phyloP scores from a whole-genome alignment of 306 rosid genomes.

The Vachellia collinsii region DNA sequence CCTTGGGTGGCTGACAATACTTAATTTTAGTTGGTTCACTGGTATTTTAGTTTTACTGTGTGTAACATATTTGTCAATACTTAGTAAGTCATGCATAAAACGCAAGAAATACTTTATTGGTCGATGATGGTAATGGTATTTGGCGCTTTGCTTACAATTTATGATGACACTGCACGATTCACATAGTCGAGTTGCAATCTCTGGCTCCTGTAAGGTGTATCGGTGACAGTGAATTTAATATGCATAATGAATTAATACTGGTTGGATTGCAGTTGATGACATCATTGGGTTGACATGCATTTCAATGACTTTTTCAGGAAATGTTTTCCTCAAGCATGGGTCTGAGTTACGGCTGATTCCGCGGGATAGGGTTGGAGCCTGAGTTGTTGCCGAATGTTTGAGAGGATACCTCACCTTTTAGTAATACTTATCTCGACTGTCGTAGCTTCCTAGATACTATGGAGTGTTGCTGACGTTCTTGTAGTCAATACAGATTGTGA shows the following conservation, averaged over 20 bases:
- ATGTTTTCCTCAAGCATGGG: slow-evolving; percentile 52
- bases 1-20: not conserved
- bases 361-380: slow-evolving; percentile 46
- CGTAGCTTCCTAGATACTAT: slow-evolving; percentile 16
- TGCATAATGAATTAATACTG: not conserved
- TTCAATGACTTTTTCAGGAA: slow-evolving; percentile 32
- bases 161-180: not conserved
- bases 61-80: not conserved
- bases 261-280: not conserved
- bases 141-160: slow-evolving; percentile 7
- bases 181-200: slow-evolving; percentile 1
- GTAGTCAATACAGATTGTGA: not conserved
- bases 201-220: not conserved
- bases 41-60: not conserved
- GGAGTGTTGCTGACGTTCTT: slow-evolving; percentile 1
- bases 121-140: not conserved
- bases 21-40: not conserved
- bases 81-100: not conserved
- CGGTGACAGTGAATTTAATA: not conserved
- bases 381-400: slow-evolving; percentile 19
- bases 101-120: not conserved
- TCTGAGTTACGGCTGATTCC: slow-evolving; percentile 51
- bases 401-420: not conserved
- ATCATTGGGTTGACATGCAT: slow-evolving; percentile 9
- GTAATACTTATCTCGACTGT: not conserved